A percentile compares a stretch with the other conserved stretches of the same genome.
Conservation (phyloP, 495 filamentous ascomycete species). For the Friedmanniomyces simplex region DNA sequence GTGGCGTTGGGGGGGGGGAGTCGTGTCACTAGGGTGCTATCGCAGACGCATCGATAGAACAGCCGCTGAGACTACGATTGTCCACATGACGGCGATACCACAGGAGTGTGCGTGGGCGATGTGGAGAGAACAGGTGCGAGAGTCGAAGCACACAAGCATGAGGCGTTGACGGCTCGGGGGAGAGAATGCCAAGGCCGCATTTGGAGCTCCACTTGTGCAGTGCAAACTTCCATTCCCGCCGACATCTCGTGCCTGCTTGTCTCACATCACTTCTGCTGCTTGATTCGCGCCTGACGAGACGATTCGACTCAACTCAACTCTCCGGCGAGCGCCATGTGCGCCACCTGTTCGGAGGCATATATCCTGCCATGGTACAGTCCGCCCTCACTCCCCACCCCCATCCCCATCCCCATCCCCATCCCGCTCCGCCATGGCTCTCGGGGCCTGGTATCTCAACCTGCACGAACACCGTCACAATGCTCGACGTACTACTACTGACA, state of each 20-base stretch:
- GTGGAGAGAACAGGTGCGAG: no score
- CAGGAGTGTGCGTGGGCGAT: background rate
- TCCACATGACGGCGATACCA: conserved; percentile 1
- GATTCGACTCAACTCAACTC: background rate
- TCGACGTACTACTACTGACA: background rate
- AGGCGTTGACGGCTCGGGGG: no score
- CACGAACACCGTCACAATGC: background rate
- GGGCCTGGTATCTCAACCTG: background rate
- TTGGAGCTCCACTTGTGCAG: background rate
- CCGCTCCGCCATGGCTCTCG: conserved; percentile 1
- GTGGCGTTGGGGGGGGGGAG: conserved; percentile 1
- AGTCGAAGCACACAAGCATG: no score
- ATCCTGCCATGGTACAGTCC: conserved; percentile 1
- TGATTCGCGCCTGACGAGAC: background rate
- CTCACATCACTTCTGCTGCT: background rate
- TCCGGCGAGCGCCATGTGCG: background rate
- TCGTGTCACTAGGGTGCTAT: background rate
- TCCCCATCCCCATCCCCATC: background rate
- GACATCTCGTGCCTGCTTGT: background rate
- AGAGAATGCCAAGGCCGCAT: background rate
- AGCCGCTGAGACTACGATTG: background rate
- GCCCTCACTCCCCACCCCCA: background rate
- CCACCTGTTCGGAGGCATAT: background rate
- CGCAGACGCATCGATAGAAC: background rate
- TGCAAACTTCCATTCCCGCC: background rate